Evolutionary conservation across 257 asterid species (phyloP), one percentile per base, ranked within the genome.

Genomic region (Ajuga chamaepitys): DNA sequence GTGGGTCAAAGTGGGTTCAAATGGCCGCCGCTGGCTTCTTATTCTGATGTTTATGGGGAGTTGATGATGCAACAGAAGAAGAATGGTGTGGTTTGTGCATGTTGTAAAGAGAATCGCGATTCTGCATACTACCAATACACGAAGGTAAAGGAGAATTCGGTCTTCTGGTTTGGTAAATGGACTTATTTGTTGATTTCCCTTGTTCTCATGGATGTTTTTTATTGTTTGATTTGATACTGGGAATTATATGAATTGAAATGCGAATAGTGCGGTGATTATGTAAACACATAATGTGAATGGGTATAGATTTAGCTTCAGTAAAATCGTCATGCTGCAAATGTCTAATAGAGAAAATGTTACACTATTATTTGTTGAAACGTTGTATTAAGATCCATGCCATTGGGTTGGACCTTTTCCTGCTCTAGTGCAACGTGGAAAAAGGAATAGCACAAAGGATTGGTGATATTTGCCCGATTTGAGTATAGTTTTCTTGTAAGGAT

Each of bases 11-110:
- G 62, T 67, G 95, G 91, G 63, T 76, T 77, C 50, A 89, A 76
- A 59, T 82, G 81, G 78, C 89, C 93, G 42, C 86, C 94, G 0
- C 48, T 93, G 83, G 87, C 94, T 22, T 93, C 99, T 1, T 93
- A 82, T 75, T 78, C 89, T 0, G 96, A 93, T 81, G 82, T 84
- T 77, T 89, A 82, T 58, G 95, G 73, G 60, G 92, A 81, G 75
- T 77, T 81, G 80, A 34, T 75, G 82, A 58, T 66, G 81, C 78
- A 74, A 78, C 82, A 75, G 76, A 77, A 75, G 66, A 75, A 74
- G 72, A 82, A 58, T 47, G 72, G 69, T 11, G 35, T 80, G 41
- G 54, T 61, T 21, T 92, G 99, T 78, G 81, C 78, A 69, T 76
- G 89, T 32, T 93, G 99, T 75, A 86, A 84, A 63, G 92, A 77